Evolutionary conservation across 1,284 basidiomycete genomes (phyloP).

Genomic region (Cryptococcus sp.): DNA sequence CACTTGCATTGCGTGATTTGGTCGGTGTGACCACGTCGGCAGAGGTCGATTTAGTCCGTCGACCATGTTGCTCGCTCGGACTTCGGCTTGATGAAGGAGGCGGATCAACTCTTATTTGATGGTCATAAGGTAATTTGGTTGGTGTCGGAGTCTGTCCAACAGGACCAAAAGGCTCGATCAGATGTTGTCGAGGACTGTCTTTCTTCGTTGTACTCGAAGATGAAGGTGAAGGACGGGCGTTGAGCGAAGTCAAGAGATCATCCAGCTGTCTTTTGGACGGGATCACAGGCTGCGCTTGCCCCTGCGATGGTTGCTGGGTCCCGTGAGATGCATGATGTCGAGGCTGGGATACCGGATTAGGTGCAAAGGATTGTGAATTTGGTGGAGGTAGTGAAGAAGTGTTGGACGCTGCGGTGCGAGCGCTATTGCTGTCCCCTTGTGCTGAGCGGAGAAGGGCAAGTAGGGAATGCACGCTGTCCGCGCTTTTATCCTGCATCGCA

Average conservation of each 20-base stretch:
- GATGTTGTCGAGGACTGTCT: constrained; percentile 61
- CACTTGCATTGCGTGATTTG: background rate
- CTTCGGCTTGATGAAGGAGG: background rate
- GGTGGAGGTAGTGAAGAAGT: constrained; percentile 1
- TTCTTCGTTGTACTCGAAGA: constrained; percentile 62
- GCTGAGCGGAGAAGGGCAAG: constrained; percentile 40
- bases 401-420: constrained; percentile 16
- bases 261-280: constrained; percentile 33
- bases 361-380: no score
- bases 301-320: no score
- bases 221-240: constrained; percentile 9
- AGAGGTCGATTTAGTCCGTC: background rate
- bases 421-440: no score
- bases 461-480: constrained; percentile 34
- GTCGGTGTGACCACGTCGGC: background rate
- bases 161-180: constrained; percentile 45
- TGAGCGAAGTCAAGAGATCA: constrained; percentile 35
- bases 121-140: constrained; percentile 9
- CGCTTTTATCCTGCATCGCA: constrained; percentile 24
- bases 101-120: background rate
- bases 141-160: constrained; percentile 20
- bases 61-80: background rate
- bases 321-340: no score
- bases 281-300: constrained; percentile 7
- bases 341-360: no score